Evolutionary conservation across 257 asterid species (phyloP).

Genomic region (Anisodus acutangulus): DNA sequence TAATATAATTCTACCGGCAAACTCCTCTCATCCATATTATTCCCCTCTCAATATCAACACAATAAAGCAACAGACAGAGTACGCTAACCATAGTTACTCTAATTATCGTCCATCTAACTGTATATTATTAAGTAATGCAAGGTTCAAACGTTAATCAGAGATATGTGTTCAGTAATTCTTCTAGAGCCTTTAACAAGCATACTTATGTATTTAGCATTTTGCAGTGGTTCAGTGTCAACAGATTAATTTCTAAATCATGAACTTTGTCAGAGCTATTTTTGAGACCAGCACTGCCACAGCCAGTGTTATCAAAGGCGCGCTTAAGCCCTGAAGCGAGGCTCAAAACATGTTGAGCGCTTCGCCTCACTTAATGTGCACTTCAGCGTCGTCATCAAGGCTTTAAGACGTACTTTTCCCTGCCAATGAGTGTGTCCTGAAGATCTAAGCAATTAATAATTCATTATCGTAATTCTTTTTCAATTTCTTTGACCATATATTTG

Average conservation of each 20-base stretch:
- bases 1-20: conserved; percentile 63
- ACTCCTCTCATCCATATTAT: conserved; percentile 50
- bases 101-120: not conserved
- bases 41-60: conserved; percentile 38
- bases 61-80: conserved; percentile 24
- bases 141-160: conserved; percentile 18
- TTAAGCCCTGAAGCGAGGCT: no score
- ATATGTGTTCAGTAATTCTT: conserved; percentile 4
- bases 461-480: no score
- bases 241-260: not conserved
- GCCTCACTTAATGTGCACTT: no score
- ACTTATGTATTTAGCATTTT: not conserved
- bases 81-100: conserved; percentile 18
- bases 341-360: no score
- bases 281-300: not conserved
- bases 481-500: no score
- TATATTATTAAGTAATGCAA: conserved; percentile 17
- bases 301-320: no score
- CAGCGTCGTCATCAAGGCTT: no score
- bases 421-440: no score
- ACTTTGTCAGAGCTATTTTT: not conserved
- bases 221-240: conserved; percentile 10
- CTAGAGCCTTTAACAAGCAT: conserved; percentile 20
- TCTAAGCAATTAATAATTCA: no score
- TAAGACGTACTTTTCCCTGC: no score